These are phyloP conservation scores for Phytophthora fragariae DNA, from an alignment of 352 stramenopile genomes.

Conservation along the genomic window DNA sequence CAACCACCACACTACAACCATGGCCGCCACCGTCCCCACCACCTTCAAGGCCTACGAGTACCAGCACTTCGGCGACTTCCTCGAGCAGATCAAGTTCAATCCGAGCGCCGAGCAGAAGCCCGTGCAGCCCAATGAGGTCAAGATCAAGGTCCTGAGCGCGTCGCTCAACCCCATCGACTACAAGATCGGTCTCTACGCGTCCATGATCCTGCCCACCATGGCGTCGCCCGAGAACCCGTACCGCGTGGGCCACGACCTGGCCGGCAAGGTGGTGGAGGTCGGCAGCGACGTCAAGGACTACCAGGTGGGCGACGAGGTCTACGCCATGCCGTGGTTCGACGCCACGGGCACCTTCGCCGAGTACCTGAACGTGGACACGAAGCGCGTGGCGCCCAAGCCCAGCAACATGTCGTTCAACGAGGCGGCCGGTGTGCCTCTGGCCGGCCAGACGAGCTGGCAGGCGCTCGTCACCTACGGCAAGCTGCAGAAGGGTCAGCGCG, in stretches of 20 bases:
- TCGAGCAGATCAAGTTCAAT: constrained; percentile 41
- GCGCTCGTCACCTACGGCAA: no score
- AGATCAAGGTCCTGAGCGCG: constrained; percentile 34
- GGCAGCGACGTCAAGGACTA: constrained; percentile 38
- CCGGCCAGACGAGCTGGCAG: no score
- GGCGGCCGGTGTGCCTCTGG: no score
- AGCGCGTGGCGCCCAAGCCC: no score
- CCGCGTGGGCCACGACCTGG: constrained; percentile 30
- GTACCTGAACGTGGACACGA: constrained; percentile 21
- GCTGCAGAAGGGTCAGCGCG: constrained; percentile 9
- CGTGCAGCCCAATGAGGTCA: constrained; percentile 33
- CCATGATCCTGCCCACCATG: constrained; percentile 18
- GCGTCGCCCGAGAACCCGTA: constrained; percentile 18
- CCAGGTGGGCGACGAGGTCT: constrained; percentile 43
- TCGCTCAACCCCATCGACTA: constrained; percentile 47
- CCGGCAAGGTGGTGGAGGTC: constrained; percentile 41
- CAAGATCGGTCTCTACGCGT: constrained; percentile 20
- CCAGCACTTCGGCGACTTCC: constrained; percentile 38
- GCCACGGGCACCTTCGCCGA: constrained; percentile 38
- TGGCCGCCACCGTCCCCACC: constrained; percentile 15
- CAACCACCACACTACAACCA: constrained; percentile 5
- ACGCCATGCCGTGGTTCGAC: constrained; percentile 28
- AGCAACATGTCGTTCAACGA: no score
- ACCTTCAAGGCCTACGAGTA: constrained; percentile 45
- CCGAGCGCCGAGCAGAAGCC: constrained; percentile 17